Conservation (phyloP, 2,329 filamentous ascomycete genomes). For the Sporothrix pseudoabietina region DNA sequence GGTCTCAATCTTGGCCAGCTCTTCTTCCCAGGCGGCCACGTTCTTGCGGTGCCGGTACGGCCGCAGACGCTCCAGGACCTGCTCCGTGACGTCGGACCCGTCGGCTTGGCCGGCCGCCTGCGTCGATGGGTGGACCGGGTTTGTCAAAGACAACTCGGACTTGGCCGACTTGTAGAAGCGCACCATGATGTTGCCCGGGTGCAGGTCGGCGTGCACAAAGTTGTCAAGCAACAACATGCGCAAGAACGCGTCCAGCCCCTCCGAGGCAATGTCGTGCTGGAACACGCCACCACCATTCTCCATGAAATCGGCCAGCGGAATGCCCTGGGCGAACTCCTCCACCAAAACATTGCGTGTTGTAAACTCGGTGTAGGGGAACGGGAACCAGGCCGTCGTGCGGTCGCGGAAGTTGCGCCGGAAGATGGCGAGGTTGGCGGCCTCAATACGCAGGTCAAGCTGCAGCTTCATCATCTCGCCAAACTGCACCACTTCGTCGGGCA, state of each 20-base stretch:
- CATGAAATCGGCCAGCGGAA: conserved; percentile 86
- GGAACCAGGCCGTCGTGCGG: conserved; percentile 92
- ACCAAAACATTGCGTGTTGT: conserved; percentile 90
- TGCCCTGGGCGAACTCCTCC: conserved; percentile 94
- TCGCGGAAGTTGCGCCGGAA: conserved; percentile 91
- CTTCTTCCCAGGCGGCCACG: conserved; percentile 68
- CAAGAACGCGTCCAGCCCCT: conserved; percentile 92
- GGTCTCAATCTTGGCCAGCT: conserved; percentile 73
- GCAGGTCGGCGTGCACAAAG: conserved; percentile 93
- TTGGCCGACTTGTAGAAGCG: conserved; percentile 87
- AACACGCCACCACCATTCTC: conserved; percentile 90
- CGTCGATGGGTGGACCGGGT: conserved; percentile 31
- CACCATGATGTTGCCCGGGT: conserved; percentile 99
- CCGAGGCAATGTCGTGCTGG: conserved; percentile 90
- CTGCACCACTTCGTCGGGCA: conserved; percentile 89
- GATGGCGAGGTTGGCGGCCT: conserved; percentile 82
- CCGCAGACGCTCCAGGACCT: conserved; percentile 77
- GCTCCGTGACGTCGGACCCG: conserved; percentile 76
- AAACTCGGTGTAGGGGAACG: conserved; percentile 89
- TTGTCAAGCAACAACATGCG: conserved; percentile 97
- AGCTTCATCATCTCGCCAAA: conserved; percentile 99
- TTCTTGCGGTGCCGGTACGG: conserved; percentile 68
- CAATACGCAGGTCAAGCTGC: conserved; percentile 93
- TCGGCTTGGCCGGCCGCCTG: conserved; percentile 31
- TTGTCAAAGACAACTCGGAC: conserved; percentile 57